phyloP scores from a whole-genome alignment of 140 eudicot genomes.

The Artemisia princeps region DNA sequence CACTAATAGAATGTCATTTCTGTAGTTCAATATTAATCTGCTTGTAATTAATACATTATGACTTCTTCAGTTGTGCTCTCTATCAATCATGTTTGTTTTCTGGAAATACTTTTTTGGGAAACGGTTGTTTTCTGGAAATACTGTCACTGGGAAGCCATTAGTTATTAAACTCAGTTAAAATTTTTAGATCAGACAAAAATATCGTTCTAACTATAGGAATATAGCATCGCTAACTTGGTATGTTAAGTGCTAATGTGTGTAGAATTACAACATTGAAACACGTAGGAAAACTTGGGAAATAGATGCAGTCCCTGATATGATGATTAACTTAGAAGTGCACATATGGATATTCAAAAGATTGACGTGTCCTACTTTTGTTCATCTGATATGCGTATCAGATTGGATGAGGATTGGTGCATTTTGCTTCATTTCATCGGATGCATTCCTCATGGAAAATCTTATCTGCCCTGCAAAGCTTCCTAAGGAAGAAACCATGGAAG shows the following conservation, averaged over 20 bases:
- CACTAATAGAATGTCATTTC: too few relatives aligned
- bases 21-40: too few relatives aligned
- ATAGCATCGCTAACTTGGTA: not conserved
- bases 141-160: not conserved
- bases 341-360: slow-evolving; percentile 12
- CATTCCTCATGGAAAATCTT: slow-evolving; percentile 66
- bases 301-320: not conserved
- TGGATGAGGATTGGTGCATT: slow-evolving; percentile 96
- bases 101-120: too few relatives aligned
- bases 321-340: slow-evolving; percentile 14
- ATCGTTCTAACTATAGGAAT: slow-evolving; percentile 8
- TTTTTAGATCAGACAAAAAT: slow-evolving; percentile 11
- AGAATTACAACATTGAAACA: not conserved
- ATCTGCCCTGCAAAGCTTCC: slow-evolving; percentile 45
- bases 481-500: slow-evolving; percentile 35
- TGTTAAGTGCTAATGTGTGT: not conserved
- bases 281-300: not conserved
- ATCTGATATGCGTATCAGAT: slow-evolving; percentile 40
- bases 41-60: too few relatives aligned
- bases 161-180: slow-evolving; percentile 5
- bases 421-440: slow-evolving; percentile 55
- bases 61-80: too few relatives aligned
- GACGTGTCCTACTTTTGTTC: slow-evolving; percentile 19
- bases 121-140: too few relatives aligned
- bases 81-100: too few relatives aligned